Evolutionary conservation across 768 basidiomycete genomes (phyloP), one percentile per base, ranked within the genome.

Genomic region (Pleurotus citrinopileatus): DNA sequence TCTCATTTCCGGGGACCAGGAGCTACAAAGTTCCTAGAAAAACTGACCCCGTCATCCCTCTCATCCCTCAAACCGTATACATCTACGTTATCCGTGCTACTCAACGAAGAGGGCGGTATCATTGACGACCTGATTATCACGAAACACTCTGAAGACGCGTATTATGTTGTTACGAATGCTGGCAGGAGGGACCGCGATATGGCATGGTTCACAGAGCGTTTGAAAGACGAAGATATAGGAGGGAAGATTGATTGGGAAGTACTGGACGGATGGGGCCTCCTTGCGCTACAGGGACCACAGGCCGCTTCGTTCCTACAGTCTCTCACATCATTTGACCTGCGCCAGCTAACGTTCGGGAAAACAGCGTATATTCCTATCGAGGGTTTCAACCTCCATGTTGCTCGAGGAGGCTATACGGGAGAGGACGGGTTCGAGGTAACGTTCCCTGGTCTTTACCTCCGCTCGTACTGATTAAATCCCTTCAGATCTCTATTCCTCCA

Each of bases 121-220:
- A 90, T 99, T 52, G 96, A 99, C 70, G 97, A 99, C 67, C 89
- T 89, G 17, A 82, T 98, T 66, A 84, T 98, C 65, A 91, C 90
- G 19, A 93, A 91, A 62, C 92, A 95, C 65, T 79, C 85, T 0
- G 63, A 79, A 4, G 79, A 86, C 61, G 83, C 87, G 0, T 98
- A 84, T 72, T 99, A 98, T 65, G 89, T 98, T 52, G 96, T 99
- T 22, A 99, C 97, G 0, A 98, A 98, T 65, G 96, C 96, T 0
- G 94, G 92, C 1, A 73, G 96, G 32, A 80, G 93, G 22, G 83
- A 84, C 2, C 79, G 84, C 58, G 96, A 97, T 63, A 75, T 94
- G 8, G 73, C 81, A 2, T 94, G 91, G 89, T 86, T 98, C 62
- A 61, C 64, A 23, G 66, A 72, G 37, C 83, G 84, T 62, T 66